Evolutionary conservation across 257 asterid genomes (phyloP), one percentile per base, ranked within the genome.

Genomic region (Solanum phureja): DNA sequence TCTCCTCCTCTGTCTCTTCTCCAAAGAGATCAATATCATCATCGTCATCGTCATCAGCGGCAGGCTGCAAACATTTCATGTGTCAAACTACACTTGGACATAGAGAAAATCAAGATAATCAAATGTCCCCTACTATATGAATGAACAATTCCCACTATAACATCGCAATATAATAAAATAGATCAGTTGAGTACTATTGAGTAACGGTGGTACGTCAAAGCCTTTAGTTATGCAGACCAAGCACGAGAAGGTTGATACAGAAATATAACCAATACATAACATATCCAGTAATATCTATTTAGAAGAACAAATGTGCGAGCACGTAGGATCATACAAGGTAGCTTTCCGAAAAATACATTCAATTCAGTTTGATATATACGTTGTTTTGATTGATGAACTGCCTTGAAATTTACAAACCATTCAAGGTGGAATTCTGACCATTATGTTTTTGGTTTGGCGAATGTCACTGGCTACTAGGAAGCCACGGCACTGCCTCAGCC

Each of bases 1-100:
- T 95, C 76, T 97, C 99, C 90, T 97, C 99, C 93, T 97, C 99
- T 5, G 99, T 97, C 91, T 94, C 99, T 40, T 97, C 99, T 27
- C 98, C 98, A 56, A 97, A 97, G 90, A 95, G 98, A 90, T 95
- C 98, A 44, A 95, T 94, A 84, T 97, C 99, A 27, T 95, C 99
- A 37, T 96, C 98, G 2, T 94, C 95, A 0, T 91, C 95, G 0
- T 89, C 95, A 27, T 81, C 85, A 10, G 85, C 95, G 2, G 68
- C 96, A 68, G 93, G 73, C 88, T 86, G 84, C 88, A 86, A 2
- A 34, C n/a, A 72, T 46, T 31, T 35, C 24, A 86, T 2, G 35
- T 49, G 58, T 37, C 34, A 73, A 3, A 44, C 33, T 73, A 38
- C 46, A 8, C 27, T 46, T 29, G 68, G 3, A 4, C 29, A 8